Conservation (phyloP, 331 rosid genomes). For the Acacia pycnantha region DNA sequence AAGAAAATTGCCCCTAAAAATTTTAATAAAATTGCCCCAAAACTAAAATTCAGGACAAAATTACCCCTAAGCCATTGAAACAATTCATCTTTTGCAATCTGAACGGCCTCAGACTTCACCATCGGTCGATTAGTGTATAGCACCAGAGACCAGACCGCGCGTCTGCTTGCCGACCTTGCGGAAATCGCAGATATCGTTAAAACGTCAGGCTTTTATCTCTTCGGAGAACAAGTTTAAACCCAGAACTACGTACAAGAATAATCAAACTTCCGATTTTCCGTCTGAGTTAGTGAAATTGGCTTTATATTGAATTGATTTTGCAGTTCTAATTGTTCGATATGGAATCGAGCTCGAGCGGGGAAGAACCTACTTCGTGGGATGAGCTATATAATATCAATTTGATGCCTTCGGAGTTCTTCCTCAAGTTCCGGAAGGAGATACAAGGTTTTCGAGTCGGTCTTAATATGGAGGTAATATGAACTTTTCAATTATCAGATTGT, state of each 20-base stretch:
- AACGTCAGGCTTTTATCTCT: background rate
- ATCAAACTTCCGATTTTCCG: background rate
- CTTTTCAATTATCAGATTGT: background rate
- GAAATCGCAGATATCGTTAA: background rate
- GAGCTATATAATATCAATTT: conserved; percentile 70
- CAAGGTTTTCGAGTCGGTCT: conserved; percentile 83
- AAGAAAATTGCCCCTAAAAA: too few relatives aligned
- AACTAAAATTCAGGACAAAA: too few relatives aligned
- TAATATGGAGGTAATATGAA: conserved; percentile 74
- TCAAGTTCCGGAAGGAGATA: conserved; percentile 84
- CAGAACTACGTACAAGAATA: background rate
- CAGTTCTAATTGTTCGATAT: conserved; percentile 32
- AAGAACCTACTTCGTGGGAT: conserved; percentile 74
- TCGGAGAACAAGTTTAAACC: background rate
- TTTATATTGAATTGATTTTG: conserved; percentile 12
- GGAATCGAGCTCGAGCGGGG: conserved; percentile 64
- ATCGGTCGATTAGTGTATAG: background rate
- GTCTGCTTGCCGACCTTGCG: too few relatives aligned
- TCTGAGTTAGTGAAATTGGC: background rate
- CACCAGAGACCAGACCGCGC: background rate
- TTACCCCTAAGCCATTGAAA: too few relatives aligned
- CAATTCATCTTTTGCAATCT: background rate
- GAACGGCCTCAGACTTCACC: background rate
- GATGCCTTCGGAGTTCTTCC: conserved; percentile 79
- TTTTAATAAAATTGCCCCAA: too few relatives aligned